A percentile compares a stretch with the other conserved stretches of the same genome.
Conservation (phyloP, 2,329 filamentous ascomycete genomes). For the Graphiopsis chlorocephala region DNA sequence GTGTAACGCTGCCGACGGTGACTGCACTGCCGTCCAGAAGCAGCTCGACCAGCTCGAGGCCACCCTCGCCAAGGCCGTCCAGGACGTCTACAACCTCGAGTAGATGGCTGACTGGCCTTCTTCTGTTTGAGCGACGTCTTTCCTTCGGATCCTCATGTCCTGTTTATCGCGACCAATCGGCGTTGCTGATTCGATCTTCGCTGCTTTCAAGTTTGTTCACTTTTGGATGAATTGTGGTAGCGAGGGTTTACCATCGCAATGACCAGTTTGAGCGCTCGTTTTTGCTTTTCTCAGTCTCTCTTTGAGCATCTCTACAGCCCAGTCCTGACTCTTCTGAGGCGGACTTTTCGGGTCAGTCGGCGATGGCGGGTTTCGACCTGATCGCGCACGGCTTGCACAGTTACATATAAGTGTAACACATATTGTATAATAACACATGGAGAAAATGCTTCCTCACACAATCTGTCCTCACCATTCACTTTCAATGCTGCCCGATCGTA, state of each 20-base stretch:
- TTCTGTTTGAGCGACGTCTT: neutral
- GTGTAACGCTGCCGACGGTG: constrained; percentile 19
- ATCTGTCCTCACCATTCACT: neutral
- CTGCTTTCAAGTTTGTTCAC: neutral
- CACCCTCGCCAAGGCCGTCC: constrained; percentile 14
- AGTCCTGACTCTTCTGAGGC: neutral
- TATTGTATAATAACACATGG: neutral
- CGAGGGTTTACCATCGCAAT: neutral
- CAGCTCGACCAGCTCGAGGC: constrained; percentile 21
- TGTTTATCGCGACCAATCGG: neutral
- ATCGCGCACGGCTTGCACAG: neutral
- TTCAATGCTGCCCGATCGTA: neutral
- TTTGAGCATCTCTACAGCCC: neutral
- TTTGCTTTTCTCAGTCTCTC: constrained; percentile 1
- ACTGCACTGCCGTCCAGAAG: constrained; percentile 20
- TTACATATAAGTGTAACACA: neutral
- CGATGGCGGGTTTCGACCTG: neutral
- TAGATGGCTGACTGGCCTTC: neutral
- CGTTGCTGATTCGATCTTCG: constrained; percentile 1
- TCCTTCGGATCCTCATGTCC: neutral
- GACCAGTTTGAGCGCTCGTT: neutral
- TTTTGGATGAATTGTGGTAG: neutral
- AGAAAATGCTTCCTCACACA: neutral
- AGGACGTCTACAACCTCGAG: constrained; percentile 11
- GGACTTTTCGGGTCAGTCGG: neutral